Base-by-base conservation (phyloP, 192 early-diverging fungal genomes). In the Coemansia sp. region DNA sequence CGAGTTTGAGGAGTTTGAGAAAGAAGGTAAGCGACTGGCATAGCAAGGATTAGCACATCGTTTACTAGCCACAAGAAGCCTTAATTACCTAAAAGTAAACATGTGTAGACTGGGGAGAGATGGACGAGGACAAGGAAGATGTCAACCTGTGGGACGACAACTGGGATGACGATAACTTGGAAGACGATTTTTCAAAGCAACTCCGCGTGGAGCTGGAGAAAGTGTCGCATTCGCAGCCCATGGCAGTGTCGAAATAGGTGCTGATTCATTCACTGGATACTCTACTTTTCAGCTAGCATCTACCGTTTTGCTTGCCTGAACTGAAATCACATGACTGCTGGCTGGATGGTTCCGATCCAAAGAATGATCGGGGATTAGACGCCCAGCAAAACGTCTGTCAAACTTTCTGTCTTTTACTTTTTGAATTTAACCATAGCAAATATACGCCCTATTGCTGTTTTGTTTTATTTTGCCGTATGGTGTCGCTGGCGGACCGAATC, bases 171-270 rank as follows among this genome's bases (percentile, higher is more conserved):
- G 94, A 94, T 59, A 89, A 93, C 72, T 72, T 91, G 45, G 89
- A 93, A 61, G 94, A 96, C 72, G 93, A 94, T 57, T 96, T 96
- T 75, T 90, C 94, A n/a, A 84, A 87, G 74, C 94, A 96, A 82
- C 76, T 96, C 22, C 83, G 83, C 25, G 71, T 56, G 6, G 70
- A 76, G 52, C 74, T 82, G 38, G 73, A 64, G 15, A 72, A 72
- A 57, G 60, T 61, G 24, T 66, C 70, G 10, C 69, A 70, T 35
- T 64, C 74, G 4, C 67, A 72, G 59, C 59, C 75, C 9, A 82
- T 73, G 62, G 51, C 65, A 7, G 60, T 72, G 52, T 59, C 79
- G 17, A 75, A 65, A 60, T 82, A 76, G 47, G 24, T 15, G 14
- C 41, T n/a, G 41, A 9, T 43, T 15, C 15, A n/a, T 43, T 4